These are phyloP conservation scores for Trichoderma breve DNA, from an alignment of 2,329 filamentous ascomycete genomes.

Conservation along the genomic window DNA sequence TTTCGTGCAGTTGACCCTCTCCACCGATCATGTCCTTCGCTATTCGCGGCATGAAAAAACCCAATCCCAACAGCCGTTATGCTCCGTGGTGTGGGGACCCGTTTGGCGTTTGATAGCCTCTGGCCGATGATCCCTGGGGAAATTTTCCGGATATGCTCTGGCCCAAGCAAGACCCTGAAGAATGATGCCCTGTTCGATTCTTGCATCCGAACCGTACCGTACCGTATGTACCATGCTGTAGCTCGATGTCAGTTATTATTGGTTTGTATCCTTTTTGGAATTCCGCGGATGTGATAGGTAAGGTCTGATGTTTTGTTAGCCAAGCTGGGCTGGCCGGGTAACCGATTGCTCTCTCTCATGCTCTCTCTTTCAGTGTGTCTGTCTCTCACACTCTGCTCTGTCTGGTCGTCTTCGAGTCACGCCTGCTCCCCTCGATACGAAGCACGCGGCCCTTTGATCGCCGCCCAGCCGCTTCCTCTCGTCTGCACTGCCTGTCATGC, in stretches of 20 bases:
- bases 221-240: neutral
- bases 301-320: neutral
- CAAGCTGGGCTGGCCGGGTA: neutral
- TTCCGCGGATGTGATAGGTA: constrained; percentile 2
- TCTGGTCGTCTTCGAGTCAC: neutral
- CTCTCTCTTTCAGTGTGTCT: neutral
- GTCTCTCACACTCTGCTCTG: neutral
- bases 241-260: neutral
- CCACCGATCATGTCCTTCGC: constrained; percentile 14
- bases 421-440: neutral
- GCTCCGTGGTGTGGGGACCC: constrained; percentile 8
- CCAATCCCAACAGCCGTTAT: constrained; percentile 6
- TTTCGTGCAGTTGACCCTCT: constrained; percentile 3
- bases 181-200: neutral
- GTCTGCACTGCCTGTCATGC: neutral
- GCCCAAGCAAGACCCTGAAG: neutral
- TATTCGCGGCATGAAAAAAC: constrained; percentile 18
- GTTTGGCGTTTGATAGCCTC: constrained; percentile 11
- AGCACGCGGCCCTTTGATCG: neutral
- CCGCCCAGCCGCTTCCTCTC: neutral
- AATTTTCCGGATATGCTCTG: constrained; percentile 14
- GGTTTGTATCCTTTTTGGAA: neutral
- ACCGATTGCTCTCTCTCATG: neutral
- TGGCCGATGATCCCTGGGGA: constrained; percentile 12
- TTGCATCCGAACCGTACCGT: neutral